Evolutionary conservation across 2,329 filamentous ascomycete species (phyloP).

Genomic region (Dactylonectria estremocensis): DNA sequence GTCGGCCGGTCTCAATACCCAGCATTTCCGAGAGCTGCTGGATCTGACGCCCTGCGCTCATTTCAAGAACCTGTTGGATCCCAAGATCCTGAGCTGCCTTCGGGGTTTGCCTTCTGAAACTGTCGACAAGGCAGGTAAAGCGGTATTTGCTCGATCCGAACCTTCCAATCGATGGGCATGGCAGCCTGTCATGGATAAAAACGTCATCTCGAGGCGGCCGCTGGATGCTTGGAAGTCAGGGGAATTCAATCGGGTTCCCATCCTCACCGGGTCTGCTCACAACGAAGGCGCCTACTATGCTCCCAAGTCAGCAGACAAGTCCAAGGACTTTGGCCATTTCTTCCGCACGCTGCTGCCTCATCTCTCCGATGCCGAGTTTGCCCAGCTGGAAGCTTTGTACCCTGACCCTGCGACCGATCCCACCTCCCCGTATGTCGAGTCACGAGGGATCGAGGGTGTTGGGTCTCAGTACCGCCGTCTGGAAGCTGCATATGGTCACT

Average conservation of each 20-base stretch:
- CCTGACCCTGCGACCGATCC: conserved; percentile 39
- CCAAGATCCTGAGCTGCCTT: conserved; percentile 46
- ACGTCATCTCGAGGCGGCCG: conserved; percentile 50
- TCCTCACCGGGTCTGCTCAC: conserved; percentile 48
- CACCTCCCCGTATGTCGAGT: conserved; percentile 37
- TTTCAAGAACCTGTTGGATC: conserved; percentile 44
- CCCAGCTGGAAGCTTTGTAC: conserved; percentile 38
- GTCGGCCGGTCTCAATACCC: conserved; percentile 44
- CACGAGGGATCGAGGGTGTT: conserved; percentile 28
- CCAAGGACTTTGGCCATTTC: conserved; percentile 47
- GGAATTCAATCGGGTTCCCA: conserved; percentile 51
- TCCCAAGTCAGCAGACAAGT: conserved; percentile 32
- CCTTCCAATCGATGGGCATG: conserved; percentile 52
- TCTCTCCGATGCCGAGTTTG: conserved; percentile 33
- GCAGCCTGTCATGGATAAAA: conserved; percentile 51
- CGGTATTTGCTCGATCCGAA: conserved; percentile 48
- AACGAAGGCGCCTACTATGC: conserved; percentile 53
- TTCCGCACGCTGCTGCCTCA: conserved; percentile 48
- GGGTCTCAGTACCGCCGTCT: conserved; percentile 40
- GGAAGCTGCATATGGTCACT: conserved; percentile 44
- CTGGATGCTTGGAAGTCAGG: conserved; percentile 52
- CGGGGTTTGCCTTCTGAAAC: conserved; percentile 44
- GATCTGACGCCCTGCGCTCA: conserved; percentile 48
- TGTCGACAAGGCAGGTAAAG: conserved; percentile 47
- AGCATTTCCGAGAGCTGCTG: conserved; percentile 50